Evolutionary conservation across 495 filamentous ascomycete species (phyloP).

Genomic region (Podospora sp.): DNA sequence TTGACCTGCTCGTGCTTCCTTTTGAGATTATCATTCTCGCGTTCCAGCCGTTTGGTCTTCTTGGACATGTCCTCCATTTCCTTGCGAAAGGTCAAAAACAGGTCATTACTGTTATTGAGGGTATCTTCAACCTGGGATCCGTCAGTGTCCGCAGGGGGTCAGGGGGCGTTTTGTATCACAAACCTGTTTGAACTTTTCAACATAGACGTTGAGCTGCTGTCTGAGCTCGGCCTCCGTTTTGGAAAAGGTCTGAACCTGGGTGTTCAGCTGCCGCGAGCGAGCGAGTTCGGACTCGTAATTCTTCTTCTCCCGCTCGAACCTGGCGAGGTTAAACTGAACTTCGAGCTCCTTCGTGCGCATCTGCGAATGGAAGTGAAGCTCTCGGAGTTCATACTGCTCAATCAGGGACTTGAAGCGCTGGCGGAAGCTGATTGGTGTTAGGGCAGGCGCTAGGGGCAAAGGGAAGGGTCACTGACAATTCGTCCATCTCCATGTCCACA

Average conservation of each 20-base stretch:
- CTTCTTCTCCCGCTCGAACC: slow-evolving; percentile 87
- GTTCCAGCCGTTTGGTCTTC: slow-evolving; percentile 96
- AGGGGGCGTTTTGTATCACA: slow-evolving; percentile 35
- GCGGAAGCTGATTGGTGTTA: slow-evolving; percentile 63
- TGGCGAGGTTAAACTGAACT: slow-evolving; percentile 83
- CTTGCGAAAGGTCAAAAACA: slow-evolving; percentile 96
- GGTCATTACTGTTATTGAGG: slow-evolving; percentile 96
- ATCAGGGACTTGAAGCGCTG: slow-evolving; percentile 89
- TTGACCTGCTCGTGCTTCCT: slow-evolving; percentile 93
- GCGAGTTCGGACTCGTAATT: slow-evolving; percentile 75
- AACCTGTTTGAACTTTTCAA: slow-evolving; percentile 99
- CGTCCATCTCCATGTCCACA: slow-evolving; percentile 79
- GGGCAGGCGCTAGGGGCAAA: slow-evolving; percentile 1
- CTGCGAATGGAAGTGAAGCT: slow-evolving; percentile 85
- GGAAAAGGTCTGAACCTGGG: slow-evolving; percentile 92
- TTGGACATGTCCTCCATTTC: slow-evolving; percentile 99
- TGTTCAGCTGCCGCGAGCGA: slow-evolving; percentile 79
- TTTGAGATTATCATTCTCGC: slow-evolving; percentile 89
- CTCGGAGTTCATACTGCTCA: slow-evolving; percentile 93
- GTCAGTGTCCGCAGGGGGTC: not conserved
- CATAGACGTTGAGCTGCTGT: slow-evolving; percentile 96
- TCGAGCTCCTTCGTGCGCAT: slow-evolving; percentile 95
- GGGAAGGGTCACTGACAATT: slow-evolving; percentile 64
- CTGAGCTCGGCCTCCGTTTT: slow-evolving; percentile 93
- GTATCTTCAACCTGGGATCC: slow-evolving; percentile 90